Evolutionary conservation across 1,284 basidiomycete species (phyloP), one percentile per base, ranked within the genome.

Genomic region (Chalciporus sp.): DNA sequence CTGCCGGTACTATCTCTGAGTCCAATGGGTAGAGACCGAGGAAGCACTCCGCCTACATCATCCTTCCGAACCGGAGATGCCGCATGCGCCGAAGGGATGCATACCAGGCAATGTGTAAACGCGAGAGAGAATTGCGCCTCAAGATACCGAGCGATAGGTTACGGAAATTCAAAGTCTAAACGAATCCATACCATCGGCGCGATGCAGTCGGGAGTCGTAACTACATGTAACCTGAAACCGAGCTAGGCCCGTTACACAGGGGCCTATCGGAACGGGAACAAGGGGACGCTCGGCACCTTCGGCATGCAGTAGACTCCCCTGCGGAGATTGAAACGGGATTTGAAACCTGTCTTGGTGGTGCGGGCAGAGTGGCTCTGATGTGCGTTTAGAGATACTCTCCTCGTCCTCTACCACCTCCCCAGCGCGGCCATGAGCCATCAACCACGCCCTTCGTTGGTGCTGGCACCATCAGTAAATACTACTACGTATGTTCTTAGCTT

Each of bases 391-490:
- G 49, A 57, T 54, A 59, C 58, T 58, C 50, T 57, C 53, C 57
- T 50, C 59, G 46, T 57, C 53, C 45, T 55, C 56, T 52, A 66
- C 56, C 47, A 56, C 50, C 52, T 54, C 51, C 58, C 62, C 54
- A 62, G 61, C 61, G 52, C 48, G 68, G 66, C 72, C 62, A 87
- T 87, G 83, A 78, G 74, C 71, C 73, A 76, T 62, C 75, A 73
- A 63, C 76, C 76, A 57, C 81, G 86, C 56, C 88, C 88, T 17
- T 74, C 77, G 60, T 77, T 90, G 52, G 77, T 82, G 61, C 80
- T 90, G 46, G 82, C 85, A 63, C 89, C 88, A 43, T 88, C 88
- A 19, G 83, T 90, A 51, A 89, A 84, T 64, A 90, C 87, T 12
- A 90, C 88, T 46, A 88, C 81, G 88, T 90, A 73, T 47, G 83